Evolutionary conservation across 2,329 filamentous ascomycete species (phyloP), one percentile per base, ranked within the genome.

Genomic region (Emergomyces orientalis): DNA sequence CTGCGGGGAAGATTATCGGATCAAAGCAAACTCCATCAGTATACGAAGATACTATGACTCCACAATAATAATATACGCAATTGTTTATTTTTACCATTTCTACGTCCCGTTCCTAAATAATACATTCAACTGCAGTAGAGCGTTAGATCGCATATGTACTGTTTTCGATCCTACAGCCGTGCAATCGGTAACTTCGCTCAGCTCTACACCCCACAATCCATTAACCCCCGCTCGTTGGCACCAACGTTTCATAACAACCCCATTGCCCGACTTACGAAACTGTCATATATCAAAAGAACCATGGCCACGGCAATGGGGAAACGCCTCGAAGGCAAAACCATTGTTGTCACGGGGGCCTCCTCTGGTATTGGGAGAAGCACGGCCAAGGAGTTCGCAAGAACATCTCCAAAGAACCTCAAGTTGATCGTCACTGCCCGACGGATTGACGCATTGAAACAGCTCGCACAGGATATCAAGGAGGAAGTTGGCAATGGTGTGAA

Each of bases 331-430:
- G 91, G 91, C 83, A 97, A 97, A 80, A 97, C 91, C 4, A 81
- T 97, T 64, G 77, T 97, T 63, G 84, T 99, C 66, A 97, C 94
- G 5, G 94, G 94, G 63, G 94, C 94, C 39, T 94, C 89, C 3
- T 95, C 91, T 25, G 94, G 94, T 65, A 97, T 99, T 76, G 94
- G 94, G 30, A 85, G 70, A 63, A 77, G 75, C 67, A 79, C 78
- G 57, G 94, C 93, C n/a, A 80, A 94, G 67, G 94, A 97, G 76
- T 99, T 97, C 72, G 94, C 94, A 32, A 86, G 90, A 63, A 93
- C 92, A 1, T 84, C 88, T 27, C 91, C 91, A 8, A 82, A 86
- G 62, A 84, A 88, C 74, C 81, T 97, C 67, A 91, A 89, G 74
- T 82, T 99, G 59, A 86, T 97, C 69, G 78, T 97, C 64, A 94